Conservation (phyloP, 805 yeast genomes). For the Hanseniaspora nectarophila region DNA sequence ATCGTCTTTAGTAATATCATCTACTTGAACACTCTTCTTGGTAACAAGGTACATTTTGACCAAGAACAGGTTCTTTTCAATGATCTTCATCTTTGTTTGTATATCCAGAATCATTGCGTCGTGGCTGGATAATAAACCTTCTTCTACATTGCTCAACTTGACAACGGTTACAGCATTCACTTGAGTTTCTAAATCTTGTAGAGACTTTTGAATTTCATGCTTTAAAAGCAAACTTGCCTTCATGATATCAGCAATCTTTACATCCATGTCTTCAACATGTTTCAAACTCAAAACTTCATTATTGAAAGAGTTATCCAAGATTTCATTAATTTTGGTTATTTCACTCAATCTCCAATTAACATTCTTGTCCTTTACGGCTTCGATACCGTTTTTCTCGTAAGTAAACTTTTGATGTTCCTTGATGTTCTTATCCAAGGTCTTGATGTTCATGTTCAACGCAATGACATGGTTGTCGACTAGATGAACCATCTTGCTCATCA, state of each 20-base stretch:
- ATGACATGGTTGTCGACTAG: conserved; percentile 27
- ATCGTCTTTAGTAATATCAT: neutral
- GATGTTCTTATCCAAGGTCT: conserved; percentile 24
- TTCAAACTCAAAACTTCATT: neutral
- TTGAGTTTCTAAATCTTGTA: neutral
- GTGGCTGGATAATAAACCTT: neutral
- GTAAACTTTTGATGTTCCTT: conserved; percentile 26
- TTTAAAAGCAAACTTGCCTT: neutral
- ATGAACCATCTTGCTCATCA: conserved; percentile 8
- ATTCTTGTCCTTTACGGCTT: conserved; percentile 21
- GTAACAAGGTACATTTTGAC: neutral
- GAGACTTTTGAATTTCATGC: neutral
- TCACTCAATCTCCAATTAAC: conserved; percentile 32
- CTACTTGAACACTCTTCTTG: neutral
- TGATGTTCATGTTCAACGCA: conserved; percentile 26
- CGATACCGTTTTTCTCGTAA: conserved; percentile 22
- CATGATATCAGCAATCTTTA: neutral
- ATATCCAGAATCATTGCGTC: neutral
- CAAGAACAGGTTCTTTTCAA: neutral
- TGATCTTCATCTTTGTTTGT: neutral
- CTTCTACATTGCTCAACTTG: neutral
- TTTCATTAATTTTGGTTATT: neutral
- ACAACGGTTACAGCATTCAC: neutral
- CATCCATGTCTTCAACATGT: neutral
- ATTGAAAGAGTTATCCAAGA: neutral